Percentiles rank a stretch among this genome's conserved stretches.
phyloP scores from a whole-genome alignment of 2,329 filamentous ascomycete genomes.

The Pezicula rhizophila region DNA sequence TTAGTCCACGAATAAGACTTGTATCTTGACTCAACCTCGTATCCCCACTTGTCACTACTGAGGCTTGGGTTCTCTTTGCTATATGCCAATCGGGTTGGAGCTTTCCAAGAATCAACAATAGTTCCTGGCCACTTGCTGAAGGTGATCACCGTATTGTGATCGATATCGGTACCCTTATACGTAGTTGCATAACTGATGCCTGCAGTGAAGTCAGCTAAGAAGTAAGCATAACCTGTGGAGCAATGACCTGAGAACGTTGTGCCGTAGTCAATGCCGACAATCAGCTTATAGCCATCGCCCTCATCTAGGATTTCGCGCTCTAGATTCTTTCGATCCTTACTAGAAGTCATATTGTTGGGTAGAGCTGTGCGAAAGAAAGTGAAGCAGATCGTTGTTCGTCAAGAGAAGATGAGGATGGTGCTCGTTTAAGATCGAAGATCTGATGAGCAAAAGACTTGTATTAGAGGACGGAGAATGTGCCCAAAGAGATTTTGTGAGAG shows the following conservation, averaged over 20 bases:
- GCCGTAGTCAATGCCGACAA: slow-evolving; percentile 22
- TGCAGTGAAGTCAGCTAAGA: neutral
- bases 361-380: neutral
- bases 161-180: slow-evolving; percentile 7
- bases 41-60: slow-evolving; percentile 16
- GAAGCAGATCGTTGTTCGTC: neutral
- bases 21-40: slow-evolving; percentile 12
- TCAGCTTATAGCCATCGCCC: slow-evolving; percentile 12
- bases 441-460: no score
- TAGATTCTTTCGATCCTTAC: neutral
- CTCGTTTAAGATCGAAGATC: no score
- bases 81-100: slow-evolving; percentile 18
- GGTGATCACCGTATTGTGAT: slow-evolving; percentile 10
- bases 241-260: slow-evolving; percentile 19
- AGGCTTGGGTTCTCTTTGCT: slow-evolving; percentile 9
- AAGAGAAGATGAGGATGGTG: no score
- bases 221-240: neutral
- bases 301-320: neutral
- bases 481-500: no score
- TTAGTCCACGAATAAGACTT: slow-evolving; percentile 22
- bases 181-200: slow-evolving; percentile 4
- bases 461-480: no score
- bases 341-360: neutral
- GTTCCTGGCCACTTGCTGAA: slow-evolving; percentile 15
- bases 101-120: slow-evolving; percentile 7